Evolutionary conservation across 768 basidiomycete species (phyloP).

Genomic region (Sporobolomyces roseus): DNA sequence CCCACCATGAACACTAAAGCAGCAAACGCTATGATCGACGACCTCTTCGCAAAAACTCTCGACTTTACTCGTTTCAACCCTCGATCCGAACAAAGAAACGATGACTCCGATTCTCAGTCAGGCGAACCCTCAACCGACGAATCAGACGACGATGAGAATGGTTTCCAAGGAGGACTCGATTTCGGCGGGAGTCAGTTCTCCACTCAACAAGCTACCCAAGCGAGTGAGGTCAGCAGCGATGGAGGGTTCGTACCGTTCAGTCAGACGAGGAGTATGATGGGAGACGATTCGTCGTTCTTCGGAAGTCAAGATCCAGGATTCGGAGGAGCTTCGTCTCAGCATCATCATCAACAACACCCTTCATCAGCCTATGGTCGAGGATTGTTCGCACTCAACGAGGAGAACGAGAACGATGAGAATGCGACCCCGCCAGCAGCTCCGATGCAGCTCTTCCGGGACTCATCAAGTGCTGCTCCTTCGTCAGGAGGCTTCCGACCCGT

Average conservation of each 20-base stretch:
- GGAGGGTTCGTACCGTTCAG: conserved; percentile 30
- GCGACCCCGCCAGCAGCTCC: not conserved
- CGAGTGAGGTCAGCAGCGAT: conserved; percentile 16
- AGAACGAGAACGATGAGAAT: conserved; percentile 16
- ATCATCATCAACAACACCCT: no score
- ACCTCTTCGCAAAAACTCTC: conserved; percentile 74
- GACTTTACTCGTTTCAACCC: conserved; percentile 47
- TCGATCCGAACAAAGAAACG: conserved; percentile 41
- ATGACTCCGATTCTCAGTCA: conserved; percentile 45
- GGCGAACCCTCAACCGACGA: conserved; percentile 43
- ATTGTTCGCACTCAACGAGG: conserved; percentile 8
- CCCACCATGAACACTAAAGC: conserved; percentile 96
- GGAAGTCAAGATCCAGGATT: not conserved
- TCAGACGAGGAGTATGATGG: conserved; percentile 36
- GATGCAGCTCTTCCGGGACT: conserved; percentile 36
- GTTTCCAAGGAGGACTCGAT: not conserved
- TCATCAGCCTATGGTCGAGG: conserved; percentile 8
- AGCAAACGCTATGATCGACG: conserved; percentile 87
- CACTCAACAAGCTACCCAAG: conserved; percentile 23
- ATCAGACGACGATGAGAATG: conserved; percentile 34
- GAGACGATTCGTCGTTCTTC: conserved; percentile 27
- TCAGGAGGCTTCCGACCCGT: conserved; percentile 33
- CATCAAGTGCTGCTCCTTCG: conserved; percentile 1
- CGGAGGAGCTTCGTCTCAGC: not conserved
- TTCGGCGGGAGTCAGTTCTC: conserved; percentile 20